phyloP scores from a whole-genome alignment of 2,329 filamentous ascomycete genomes.

The Cryphonectria japonica region DNA sequence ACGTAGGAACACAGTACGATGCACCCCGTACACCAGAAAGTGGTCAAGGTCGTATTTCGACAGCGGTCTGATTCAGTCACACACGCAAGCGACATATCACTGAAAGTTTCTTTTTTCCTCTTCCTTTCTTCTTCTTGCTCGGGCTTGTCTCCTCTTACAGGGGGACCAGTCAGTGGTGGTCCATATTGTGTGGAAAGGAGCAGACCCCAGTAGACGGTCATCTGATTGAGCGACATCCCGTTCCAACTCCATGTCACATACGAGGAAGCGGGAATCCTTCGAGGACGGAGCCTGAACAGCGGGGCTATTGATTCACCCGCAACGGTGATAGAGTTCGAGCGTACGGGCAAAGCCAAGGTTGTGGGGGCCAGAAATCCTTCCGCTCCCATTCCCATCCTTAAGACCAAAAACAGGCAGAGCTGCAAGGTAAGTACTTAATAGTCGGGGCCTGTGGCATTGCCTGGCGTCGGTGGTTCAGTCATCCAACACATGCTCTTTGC shows the following conservation, averaged over 20 bases:
- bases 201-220: background rate
- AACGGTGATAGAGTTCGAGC: background rate
- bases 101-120: background rate
- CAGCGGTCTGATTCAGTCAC: constrained; percentile 6
- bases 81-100: background rate
- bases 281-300: background rate
- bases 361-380: constrained; percentile 3
- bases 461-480: background rate
- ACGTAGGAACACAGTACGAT: background rate
- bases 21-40: background rate
- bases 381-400: background rate
- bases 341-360: background rate
- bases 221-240: background rate
- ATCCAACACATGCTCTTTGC: background rate
- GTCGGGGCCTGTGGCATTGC: background rate
- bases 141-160: background rate
- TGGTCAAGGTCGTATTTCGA: background rate
- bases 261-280: constrained; percentile 3
- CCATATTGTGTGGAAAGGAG: background rate
- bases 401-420: background rate
- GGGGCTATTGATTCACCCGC: background rate
- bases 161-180: background rate
- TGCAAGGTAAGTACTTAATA: background rate
- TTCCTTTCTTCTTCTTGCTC: background rate
- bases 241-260: background rate